A percentile compares a stretch with the other conserved stretches of the same genome.
phyloP scores from a whole-genome alignment of 768 basidiomycete genomes.

The Dioszegia hungarica region DNA sequence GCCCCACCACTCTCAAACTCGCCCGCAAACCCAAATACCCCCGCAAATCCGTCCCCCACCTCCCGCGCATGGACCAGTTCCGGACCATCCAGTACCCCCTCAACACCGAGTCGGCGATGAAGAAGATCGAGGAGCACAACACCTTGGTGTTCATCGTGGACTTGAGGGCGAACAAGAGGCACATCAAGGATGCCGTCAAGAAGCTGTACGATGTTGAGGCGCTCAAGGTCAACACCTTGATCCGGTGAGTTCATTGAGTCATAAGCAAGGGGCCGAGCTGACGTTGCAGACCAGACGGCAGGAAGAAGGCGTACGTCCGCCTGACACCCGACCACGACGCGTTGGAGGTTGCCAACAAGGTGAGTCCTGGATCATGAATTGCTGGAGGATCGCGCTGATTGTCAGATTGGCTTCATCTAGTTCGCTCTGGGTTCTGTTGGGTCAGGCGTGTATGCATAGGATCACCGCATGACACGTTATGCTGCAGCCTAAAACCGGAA shows the following conservation, averaged over 20 bases:
- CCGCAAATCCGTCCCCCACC: slow-evolving; percentile 88
- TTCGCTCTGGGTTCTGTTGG: slow-evolving; percentile 7
- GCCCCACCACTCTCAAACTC: slow-evolving; percentile 86
- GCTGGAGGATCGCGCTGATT: not conserved
- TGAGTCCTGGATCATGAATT: slow-evolving; percentile 43
- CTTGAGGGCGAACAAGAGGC: slow-evolving; percentile 90
- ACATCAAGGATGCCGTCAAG: slow-evolving; percentile 99
- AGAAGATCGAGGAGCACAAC: slow-evolving; percentile 99
- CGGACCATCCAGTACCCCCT: slow-evolving; percentile 71
- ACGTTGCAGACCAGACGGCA: slow-evolving; percentile 81
- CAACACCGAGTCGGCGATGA: slow-evolving; percentile 97
- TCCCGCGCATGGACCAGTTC: slow-evolving; percentile 93
- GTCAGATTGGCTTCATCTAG: slow-evolving; percentile 93
- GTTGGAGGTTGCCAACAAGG: slow-evolving; percentile 95
- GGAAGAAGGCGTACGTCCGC: slow-evolving; percentile 99
- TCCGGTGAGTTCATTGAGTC: slow-evolving; percentile 61
- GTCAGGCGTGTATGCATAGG: slow-evolving; percentile 7
- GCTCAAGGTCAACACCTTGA: slow-evolving; percentile 95
- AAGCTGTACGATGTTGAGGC: slow-evolving; percentile 97
- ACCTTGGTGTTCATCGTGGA: slow-evolving; percentile 98
- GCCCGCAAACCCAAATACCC: slow-evolving; percentile 84
- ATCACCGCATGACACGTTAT: not conserved
- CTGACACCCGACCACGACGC: slow-evolving; percentile 94
- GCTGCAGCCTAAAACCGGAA: not conserved
- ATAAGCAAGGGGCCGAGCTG: not conserved